Conservation (phyloP, 306 rosid species). For the Prunus mira region DNA sequence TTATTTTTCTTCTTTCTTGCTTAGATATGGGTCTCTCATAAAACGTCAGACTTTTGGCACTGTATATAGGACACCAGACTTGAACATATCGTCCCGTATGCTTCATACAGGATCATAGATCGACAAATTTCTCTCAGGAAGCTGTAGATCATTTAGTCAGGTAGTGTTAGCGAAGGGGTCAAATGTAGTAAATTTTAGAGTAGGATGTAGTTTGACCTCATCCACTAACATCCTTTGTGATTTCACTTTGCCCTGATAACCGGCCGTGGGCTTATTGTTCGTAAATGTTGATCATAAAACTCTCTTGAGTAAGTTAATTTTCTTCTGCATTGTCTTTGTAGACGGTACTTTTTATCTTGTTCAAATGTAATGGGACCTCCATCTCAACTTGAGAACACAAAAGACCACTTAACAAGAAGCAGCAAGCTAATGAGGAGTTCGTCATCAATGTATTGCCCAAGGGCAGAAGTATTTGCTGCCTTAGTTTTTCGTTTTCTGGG, state of each 20-base stretch:
- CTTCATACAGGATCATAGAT: slow-evolving; percentile 31
- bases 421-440: neutral
- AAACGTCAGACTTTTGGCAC: slow-evolving; percentile 9
- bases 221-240: slow-evolving; percentile 1
- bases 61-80: slow-evolving; percentile 8
- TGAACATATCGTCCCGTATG: slow-evolving; percentile 3
- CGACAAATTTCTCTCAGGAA: slow-evolving; percentile 6
- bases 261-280: neutral
- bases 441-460: no score
- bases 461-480: no score
- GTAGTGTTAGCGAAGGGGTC: slow-evolving; percentile 3
- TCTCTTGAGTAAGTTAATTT: neutral
- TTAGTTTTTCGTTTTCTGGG: no score
- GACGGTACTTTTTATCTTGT: neutral
- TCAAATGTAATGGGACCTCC: neutral
- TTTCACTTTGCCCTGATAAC: neutral
- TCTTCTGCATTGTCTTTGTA: neutral
- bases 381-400: neutral
- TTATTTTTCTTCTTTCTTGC: slow-evolving; percentile 33
- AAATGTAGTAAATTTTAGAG: neutral
- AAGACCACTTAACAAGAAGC: neutral
- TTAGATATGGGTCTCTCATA: slow-evolving; percentile 24
- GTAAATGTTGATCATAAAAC: slow-evolving; percentile 2
- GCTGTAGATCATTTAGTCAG: slow-evolving; percentile 14
- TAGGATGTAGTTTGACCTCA: slow-evolving; percentile 1